Percentiles rank a stretch among this genome's conserved stretches.
These are phyloP conservation scores for Nicotiana attenuata DNA, from an alignment of 257 asterid genomes.

Conservation along the genomic window DNA sequence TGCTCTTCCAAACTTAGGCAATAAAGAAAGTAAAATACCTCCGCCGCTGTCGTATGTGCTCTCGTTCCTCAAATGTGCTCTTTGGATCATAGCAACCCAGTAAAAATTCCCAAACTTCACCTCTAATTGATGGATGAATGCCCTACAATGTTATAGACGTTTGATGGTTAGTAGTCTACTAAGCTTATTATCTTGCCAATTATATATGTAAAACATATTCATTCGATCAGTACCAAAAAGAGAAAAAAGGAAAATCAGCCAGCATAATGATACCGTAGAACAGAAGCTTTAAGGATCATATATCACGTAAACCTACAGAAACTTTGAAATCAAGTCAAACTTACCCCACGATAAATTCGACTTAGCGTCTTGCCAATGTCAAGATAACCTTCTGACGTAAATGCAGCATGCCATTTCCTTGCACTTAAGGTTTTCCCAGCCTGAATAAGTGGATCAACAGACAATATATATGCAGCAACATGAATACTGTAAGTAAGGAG, in stretches of 20 bases:
- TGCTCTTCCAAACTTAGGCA: not conserved
- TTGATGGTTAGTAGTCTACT: not conserved
- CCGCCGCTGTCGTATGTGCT: conserved; percentile 54
- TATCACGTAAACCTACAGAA: not conserved
- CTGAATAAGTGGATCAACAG: conserved; percentile 32
- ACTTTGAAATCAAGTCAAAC: conserved; percentile 18
- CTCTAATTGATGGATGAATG: conserved; percentile 93
- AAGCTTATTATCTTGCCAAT: not conserved
- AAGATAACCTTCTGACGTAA: conserved; percentile 73
- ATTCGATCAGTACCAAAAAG: not conserved
- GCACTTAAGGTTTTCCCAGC: conserved; percentile 85
- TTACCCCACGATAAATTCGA: conserved; percentile 83
- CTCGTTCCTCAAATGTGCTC: conserved; percentile 86
- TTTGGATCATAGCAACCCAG: conserved; percentile 86
- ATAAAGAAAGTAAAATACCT: conserved; percentile 44
- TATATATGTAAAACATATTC: not conserved
- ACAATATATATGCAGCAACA: not conserved
- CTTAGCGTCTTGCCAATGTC: conserved; percentile 74
- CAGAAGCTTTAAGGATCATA: not conserved
- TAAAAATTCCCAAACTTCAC: conserved; percentile 98
- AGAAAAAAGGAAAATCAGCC: not conserved
- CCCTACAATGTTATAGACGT: conserved; percentile 43
- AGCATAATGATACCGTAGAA: not conserved
- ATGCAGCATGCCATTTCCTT: conserved; percentile 88
- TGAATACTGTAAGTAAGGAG: not conserved